Base-by-base conservation (phyloP, 768 basidiomycete species). In the Mrakia hoshinonis region DNA sequence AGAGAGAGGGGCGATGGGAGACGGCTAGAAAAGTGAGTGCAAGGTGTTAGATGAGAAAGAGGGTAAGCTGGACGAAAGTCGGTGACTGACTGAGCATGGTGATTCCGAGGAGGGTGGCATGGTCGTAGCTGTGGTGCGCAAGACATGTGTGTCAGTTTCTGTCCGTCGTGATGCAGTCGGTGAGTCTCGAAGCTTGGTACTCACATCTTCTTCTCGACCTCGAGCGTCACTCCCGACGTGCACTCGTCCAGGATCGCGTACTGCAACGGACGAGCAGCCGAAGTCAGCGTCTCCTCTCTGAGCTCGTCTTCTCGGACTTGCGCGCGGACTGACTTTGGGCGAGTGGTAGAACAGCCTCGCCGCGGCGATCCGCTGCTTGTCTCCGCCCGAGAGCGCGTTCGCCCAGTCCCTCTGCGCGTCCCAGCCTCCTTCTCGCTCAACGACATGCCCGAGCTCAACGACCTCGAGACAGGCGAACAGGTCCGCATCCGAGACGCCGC, bases 171-270 rank as follows among this genome's bases (percentile, higher is more conserved):
- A n/a, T n/a, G n/a, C n/a, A n/a, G n/a, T n/a, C n/a, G n/a, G n/a
- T n/a, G n/a, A n/a, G n/a, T n/a, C n/a, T n/a, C 11, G 31, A 60
- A 36, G 4, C 31, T 34, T 24, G 7, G 24, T 22, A 65, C 90
- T 87, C 95, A 97, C 92, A 98, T 94, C 80, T 84, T 82, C 64
- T 89, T 91, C 81, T 97, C 95, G 79, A 94, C 87, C 66, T 94
- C 91, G 5, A 88, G 85, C 3, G 93, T 93, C 10, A 99, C 94
- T 4, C 94, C 87, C 22, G 90, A 92, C 4, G 95, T 97, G 67
- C 94, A 94, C 78, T 99, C 95, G 76, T 99, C 95, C 61, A 98
- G 83, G 70, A 98, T 92, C 13, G 94, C 95, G 75, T 95, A 97
- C 92, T 94, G 75, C 20, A 29, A 36, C 1, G 10, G 34, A 38